These are phyloP conservation scores for Glycine soja DNA, from an alignment of 306 rosid species.

Conservation along the genomic window DNA sequence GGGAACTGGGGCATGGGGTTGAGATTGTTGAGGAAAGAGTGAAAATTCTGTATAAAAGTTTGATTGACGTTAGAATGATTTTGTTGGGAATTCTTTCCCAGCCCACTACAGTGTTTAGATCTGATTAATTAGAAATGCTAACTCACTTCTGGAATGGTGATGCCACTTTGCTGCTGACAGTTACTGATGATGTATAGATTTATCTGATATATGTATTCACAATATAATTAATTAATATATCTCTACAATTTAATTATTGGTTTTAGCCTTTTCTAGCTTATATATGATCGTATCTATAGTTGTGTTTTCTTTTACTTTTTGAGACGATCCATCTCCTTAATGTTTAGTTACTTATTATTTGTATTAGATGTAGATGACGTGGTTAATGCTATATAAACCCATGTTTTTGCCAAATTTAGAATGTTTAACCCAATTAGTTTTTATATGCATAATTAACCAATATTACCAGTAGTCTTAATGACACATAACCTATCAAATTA, in stretches of 20 bases:
- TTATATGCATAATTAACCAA: neutral
- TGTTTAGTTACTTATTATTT: neutral
- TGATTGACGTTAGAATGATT: constrained; percentile 61
- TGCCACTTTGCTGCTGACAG: constrained; percentile 18
- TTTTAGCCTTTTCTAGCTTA: neutral
- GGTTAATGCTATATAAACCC: neutral
- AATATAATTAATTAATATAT: neutral
- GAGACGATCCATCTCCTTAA: neutral
- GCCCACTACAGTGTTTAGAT: constrained; percentile 20
- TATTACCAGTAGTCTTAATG: neutral
- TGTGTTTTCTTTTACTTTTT: neutral
- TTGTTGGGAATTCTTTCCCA: constrained; percentile 64
- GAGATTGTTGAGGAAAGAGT: constrained; percentile 55
- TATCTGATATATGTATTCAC: constrained; percentile 33
- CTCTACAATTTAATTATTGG: neutral
- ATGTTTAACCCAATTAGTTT: neutral
- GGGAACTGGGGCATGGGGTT: constrained; percentile 51
- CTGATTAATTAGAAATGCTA: neutral
- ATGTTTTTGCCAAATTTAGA: neutral
- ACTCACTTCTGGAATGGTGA: constrained; percentile 15
- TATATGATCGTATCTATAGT: neutral
- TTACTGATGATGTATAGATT: constrained; percentile 39
- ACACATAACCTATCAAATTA: neutral
- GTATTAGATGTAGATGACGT: neutral
- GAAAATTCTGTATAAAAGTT: constrained; percentile 54